Conservation (phyloP, 2,329 filamentous ascomycete species). For the Aspergillus sergii region DNA sequence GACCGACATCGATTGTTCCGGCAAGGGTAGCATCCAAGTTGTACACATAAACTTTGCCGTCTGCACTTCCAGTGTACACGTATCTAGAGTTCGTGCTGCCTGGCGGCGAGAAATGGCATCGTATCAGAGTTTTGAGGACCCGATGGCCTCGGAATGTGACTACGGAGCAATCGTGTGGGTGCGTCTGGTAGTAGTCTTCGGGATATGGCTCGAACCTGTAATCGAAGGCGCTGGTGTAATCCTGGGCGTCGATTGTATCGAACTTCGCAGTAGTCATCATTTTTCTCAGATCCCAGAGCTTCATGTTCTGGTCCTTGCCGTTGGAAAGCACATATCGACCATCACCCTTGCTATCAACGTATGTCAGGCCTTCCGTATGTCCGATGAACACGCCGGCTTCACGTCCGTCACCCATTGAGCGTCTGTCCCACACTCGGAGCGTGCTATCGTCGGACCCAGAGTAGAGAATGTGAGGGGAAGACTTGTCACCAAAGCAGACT, state of each 20-base stretch:
- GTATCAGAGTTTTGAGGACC: slow-evolving; percentile 85
- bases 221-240: slow-evolving; percentile 63
- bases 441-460: slow-evolving; percentile 94
- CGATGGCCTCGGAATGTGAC: slow-evolving; percentile 92
- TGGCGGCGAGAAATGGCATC: slow-evolving; percentile 92
- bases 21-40: slow-evolving; percentile 89
- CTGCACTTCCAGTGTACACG: slow-evolving; percentile 87
- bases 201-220: slow-evolving; percentile 63
- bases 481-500: slow-evolving; percentile 89
- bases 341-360: slow-evolving; percentile 81
- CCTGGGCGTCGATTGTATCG: slow-evolving; percentile 54
- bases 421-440: slow-evolving; percentile 93
- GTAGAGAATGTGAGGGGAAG: slow-evolving; percentile 90
- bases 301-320: slow-evolving; percentile 95
- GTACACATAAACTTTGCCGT: slow-evolving; percentile 88
- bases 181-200: slow-evolving; percentile 59
- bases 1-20: slow-evolving; percentile 73
- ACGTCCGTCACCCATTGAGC: slow-evolving; percentile 64
- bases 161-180: slow-evolving; percentile 84
- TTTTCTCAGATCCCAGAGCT: slow-evolving; percentile 92
- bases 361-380: slow-evolving; percentile 67
- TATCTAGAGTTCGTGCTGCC: slow-evolving; percentile 85
- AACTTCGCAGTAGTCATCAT: slow-evolving; percentile 72
- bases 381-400: slow-evolving; percentile 67
- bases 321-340: slow-evolving; percentile 90